Percentiles rank a stretch among this genome's conserved stretches.
These are phyloP conservation scores for Syzygium oleosum DNA, from an alignment of 345 rosid genomes.

Conservation along the genomic window DNA sequence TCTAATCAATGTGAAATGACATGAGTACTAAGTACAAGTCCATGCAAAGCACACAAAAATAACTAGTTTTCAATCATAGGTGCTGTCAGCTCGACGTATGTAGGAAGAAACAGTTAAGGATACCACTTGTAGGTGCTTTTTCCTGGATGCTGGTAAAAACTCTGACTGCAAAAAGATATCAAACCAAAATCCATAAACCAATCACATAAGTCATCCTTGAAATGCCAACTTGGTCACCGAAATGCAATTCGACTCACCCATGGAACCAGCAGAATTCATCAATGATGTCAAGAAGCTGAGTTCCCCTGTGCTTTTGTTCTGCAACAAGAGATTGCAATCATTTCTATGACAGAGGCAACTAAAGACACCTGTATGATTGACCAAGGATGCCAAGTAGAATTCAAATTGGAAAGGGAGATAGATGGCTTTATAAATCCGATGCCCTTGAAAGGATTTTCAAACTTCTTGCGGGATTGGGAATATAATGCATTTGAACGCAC, in stretches of 20 bases:
- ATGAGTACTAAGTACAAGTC: background rate
- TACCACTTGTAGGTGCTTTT: constrained; percentile 79
- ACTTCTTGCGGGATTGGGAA: background rate
- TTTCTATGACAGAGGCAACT: background rate
- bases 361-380: background rate
- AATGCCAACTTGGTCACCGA: background rate
- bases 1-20: background rate
- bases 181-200: background rate
- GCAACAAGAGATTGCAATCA: constrained; percentile 10
- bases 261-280: constrained; percentile 66
- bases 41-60: background rate
- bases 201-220: background rate
- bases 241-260: constrained; percentile 36
- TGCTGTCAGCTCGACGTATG: background rate
- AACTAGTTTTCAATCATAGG: background rate
- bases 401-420: background rate
- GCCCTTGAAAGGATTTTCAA: background rate
- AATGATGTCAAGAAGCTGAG: constrained; percentile 86
- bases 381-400: background rate
- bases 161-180: constrained; percentile 38
- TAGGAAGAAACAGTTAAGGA: constrained; percentile 25
- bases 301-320: constrained; percentile 88
- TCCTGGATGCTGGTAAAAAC: constrained; percentile 89
- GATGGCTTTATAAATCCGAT: background rate
- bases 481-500: background rate